Evolutionary conservation across 2,329 filamentous ascomycete species (phyloP).

Genomic region (Metarhizium sp.): DNA sequence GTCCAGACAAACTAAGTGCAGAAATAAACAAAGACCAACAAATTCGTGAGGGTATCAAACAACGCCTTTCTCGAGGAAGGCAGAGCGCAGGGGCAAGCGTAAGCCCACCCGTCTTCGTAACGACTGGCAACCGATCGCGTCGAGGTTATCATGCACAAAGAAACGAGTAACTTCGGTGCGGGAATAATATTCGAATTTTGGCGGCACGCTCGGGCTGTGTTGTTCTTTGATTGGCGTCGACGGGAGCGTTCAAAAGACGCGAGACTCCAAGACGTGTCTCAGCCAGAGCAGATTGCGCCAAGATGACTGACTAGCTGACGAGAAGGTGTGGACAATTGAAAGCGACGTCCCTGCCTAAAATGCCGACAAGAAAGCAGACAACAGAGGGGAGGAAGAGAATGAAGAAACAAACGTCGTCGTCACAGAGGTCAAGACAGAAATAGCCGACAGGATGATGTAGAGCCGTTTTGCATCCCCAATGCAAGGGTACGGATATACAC

Average conservation of each 20-base stretch:
- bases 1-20: neutral
- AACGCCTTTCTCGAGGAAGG: conserved; percentile 1
- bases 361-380: neutral
- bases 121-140: conserved; percentile 1
- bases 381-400: neutral
- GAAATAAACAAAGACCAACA: neutral
- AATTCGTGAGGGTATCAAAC: neutral
- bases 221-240: neutral
- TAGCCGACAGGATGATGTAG: neutral
- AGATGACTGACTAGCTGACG: neutral
- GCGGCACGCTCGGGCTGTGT: neutral
- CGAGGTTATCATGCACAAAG: conserved; percentile 2
- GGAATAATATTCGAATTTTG: neutral
- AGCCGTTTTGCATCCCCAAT: too few species aligned
- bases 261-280: conserved; percentile 8
- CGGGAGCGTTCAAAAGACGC: conserved; percentile 5
- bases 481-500: neutral
- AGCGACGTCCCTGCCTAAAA: neutral
- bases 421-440: neutral
- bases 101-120: neutral
- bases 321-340: neutral
- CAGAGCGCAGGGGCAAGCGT: conserved; percentile 1
- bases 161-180: neutral
- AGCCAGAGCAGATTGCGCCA: conserved; percentile 4
- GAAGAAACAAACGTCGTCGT: neutral